Percentiles rank a stretch among this genome's conserved stretches.
Conservation (phyloP, 805 yeast species). For the Schwanniomyces occidentalis region DNA sequence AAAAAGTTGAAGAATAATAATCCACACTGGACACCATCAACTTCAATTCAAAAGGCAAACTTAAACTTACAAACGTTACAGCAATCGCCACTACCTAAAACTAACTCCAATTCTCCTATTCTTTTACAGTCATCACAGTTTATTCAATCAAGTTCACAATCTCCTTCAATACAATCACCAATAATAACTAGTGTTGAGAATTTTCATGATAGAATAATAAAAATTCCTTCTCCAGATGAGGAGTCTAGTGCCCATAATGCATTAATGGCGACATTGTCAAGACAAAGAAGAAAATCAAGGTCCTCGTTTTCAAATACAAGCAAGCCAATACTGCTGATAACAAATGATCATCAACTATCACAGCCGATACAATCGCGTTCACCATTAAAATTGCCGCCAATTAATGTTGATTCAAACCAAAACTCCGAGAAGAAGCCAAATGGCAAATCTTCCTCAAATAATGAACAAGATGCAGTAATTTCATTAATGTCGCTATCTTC, state of each 20-base stretch:
- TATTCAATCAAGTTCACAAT: slow-evolving; percentile 1
- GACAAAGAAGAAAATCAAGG: slow-evolving; percentile 28
- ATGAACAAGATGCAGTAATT: slow-evolving; percentile 56
- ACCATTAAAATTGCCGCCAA: slow-evolving; percentile 26
- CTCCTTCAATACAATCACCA: slow-evolving; percentile 11
- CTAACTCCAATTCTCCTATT: slow-evolving; percentile 8
- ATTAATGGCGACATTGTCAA: slow-evolving; percentile 40
- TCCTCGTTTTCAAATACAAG: slow-evolving; percentile 14
- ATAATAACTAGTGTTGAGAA: slow-evolving; percentile 5
- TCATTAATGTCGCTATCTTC: slow-evolving; percentile 58
- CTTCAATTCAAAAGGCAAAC: slow-evolving; percentile 28
- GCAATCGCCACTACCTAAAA: slow-evolving; percentile 27
- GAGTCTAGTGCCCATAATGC: slow-evolving; percentile 48
- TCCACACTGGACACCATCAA: slow-evolving; percentile 20
- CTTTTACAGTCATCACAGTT: slow-evolving; percentile 5
- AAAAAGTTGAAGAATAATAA: slow-evolving; percentile 14
- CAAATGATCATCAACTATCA: slow-evolving; percentile 2
- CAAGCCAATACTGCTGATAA: slow-evolving; percentile 3
- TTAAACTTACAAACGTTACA: slow-evolving; percentile 39
- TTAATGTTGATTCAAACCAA: slow-evolving; percentile 22
- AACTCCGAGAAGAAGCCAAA: slow-evolving; percentile 3
- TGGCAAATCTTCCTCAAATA: slow-evolving; percentile 12
- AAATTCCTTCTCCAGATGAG: slow-evolving; percentile 34
- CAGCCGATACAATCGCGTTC: slow-evolving; percentile 1
- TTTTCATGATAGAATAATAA: slow-evolving; percentile 8